phyloP scores from a whole-genome alignment of 352 stramenopile genomes.

The Pythium scleroteichum region DNA sequence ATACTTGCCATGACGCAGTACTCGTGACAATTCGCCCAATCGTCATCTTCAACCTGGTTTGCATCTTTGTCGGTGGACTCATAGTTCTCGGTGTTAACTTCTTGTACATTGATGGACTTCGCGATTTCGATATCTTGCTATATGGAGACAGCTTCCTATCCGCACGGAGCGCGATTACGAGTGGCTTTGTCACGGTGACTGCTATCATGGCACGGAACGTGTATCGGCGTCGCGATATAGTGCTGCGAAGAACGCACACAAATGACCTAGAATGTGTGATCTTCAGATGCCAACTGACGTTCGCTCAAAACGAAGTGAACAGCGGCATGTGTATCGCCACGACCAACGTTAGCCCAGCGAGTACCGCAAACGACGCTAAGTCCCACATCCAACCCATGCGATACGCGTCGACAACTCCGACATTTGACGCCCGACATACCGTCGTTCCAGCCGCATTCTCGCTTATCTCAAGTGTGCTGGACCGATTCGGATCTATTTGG shows the following conservation, averaged over 20 bases:
- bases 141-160: slow-evolving; percentile 12
- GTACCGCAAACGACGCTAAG: not conserved
- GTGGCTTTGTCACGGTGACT: slow-evolving; percentile 19
- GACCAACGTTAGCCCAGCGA: too few relatives aligned
- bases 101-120: slow-evolving; percentile 8
- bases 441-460: not conserved
- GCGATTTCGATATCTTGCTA: slow-evolving; percentile 16
- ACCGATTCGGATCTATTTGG: not conserved
- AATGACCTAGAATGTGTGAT: slow-evolving; percentile 25
- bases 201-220: slow-evolving; percentile 23
- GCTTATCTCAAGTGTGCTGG: not conserved
- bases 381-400: slow-evolving; percentile 10
- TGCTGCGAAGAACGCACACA: not conserved
- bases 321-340: not conserved
- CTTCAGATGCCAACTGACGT: slow-evolving; percentile 19
- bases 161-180: slow-evolving; percentile 12
- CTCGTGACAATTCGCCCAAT: slow-evolving; percentile 20
- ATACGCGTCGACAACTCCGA: not conserved
- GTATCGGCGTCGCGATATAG: slow-evolving; percentile 15
- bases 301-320: not conserved
- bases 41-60: slow-evolving; percentile 19
- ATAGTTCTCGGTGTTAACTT: slow-evolving; percentile 17
- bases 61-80: slow-evolving; percentile 13
- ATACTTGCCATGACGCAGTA: slow-evolving; percentile 18
- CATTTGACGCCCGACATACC: slow-evolving; percentile 4